Conservation (phyloP, 2,329 filamentous ascomycete species). For the Trichoderma sp. region DNA sequence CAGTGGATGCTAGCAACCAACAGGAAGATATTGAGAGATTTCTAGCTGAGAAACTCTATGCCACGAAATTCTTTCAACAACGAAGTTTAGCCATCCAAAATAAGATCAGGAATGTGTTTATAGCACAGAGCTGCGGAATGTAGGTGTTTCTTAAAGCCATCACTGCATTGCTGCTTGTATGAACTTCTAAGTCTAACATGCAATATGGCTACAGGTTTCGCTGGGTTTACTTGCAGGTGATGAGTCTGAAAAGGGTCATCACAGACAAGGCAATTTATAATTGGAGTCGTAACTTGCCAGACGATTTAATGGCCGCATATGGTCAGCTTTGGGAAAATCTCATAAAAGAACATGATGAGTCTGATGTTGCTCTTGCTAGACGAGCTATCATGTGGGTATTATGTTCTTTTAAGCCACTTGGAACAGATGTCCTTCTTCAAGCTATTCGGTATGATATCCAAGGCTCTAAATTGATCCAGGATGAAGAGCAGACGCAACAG, state of each 20-base stretch:
- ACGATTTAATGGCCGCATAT: slow-evolving; percentile 29
- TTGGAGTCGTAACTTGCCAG: slow-evolving; percentile 26
- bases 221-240: slow-evolving; percentile 32
- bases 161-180: background rate
- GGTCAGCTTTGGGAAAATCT: slow-evolving; percentile 19
- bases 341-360: background rate
- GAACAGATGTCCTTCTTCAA: background rate
- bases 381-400: slow-evolving; percentile 19
- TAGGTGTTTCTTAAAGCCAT: background rate
- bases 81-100: background rate
- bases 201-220: slow-evolving; percentile 30
- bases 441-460: background rate
- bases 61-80: background rate
- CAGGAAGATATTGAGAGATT: slow-evolving; percentile 31
- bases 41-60: slow-evolving; percentile 15
- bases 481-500: slow-evolving; percentile 4
- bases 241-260: slow-evolving; percentile 17
- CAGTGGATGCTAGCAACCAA: slow-evolving; percentile 28
- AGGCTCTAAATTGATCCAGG: background rate
- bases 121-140: background rate
- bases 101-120: background rate
- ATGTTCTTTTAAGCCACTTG: background rate
- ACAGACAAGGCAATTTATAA: slow-evolving; percentile 26
- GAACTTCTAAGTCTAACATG: background rate
- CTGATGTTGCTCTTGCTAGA: slow-evolving; percentile 3